Evolutionary conservation across 768 basidiomycete genomes (phyloP), one percentile per base, ranked within the genome.

Genomic region (Boletus coccyginus): DNA sequence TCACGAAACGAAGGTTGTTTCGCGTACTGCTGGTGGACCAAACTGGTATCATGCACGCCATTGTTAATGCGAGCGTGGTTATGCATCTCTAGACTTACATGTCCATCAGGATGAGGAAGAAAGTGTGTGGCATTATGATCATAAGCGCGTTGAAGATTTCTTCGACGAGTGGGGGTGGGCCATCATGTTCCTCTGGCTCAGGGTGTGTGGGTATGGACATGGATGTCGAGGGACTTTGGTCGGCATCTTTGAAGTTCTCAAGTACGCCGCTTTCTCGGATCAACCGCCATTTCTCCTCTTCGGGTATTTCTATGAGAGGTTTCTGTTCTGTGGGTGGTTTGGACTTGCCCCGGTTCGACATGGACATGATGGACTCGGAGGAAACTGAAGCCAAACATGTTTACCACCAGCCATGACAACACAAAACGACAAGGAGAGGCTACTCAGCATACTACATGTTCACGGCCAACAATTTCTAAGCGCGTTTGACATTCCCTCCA

Each of bases 1-100:
- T 72, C 78, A 46, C 72, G 61, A 35, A 84, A 66, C 17, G 80
- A 73, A 1, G 83, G 76, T n/a, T 76, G 70, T 67, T 83, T 80
- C 39, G 83, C 85, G 58, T 93, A 94, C 70, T 94, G 92, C 48
- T 82, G 83, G 64, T 89, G 89, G 44, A 91, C 81, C 43, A 93
- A 74, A 55, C 92, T 94, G 62, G 52, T 32, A 19, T 44, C 19
- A 50, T 51, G 19, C 51, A 50, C 32, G 46, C 32, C 41, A 17
- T 43, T 10, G 49, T 55, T 47, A 57, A 43, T 27, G 16, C 43
- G 32, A 36, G 19, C 31, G 50, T 13, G 42, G 52, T 36, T 47
- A 53, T 36, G 50, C 41, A 35, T 33, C 17, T 16, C 44, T 11
- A 55, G 19, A 74, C 89, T 64, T 67, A 94, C 92, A 93, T 88